Conservation (phyloP, 2,329 filamentous ascomycete genomes). For the Ciborinia camelliae region DNA sequence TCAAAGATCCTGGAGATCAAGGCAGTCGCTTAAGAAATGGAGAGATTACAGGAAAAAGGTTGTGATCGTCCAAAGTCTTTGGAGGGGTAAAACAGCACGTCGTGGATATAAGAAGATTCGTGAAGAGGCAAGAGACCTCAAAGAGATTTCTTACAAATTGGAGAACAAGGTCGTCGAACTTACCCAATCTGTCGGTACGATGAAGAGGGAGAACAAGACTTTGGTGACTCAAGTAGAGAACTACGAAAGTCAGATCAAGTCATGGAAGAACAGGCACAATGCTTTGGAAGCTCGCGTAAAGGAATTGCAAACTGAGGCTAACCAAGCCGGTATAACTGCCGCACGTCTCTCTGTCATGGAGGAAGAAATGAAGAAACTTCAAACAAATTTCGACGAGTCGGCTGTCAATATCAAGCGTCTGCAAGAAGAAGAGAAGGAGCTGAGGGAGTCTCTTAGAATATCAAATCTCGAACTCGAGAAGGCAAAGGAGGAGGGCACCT, state of each 20-base stretch:
- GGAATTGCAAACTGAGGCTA: slow-evolving; percentile 93
- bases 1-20: slow-evolving; percentile 83
- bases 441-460: slow-evolving; percentile 76
- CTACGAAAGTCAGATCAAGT: slow-evolving; percentile 94
- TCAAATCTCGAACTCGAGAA: slow-evolving; percentile 79
- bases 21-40: slow-evolving; percentile 76
- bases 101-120: slow-evolving; percentile 84
- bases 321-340: slow-evolving; percentile 93
- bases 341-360: slow-evolving; percentile 89
- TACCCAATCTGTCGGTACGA: slow-evolving; percentile 85
- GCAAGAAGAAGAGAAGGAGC: slow-evolving; percentile 86
- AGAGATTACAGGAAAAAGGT: slow-evolving; percentile 86
- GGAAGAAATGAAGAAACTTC: slow-evolving; percentile 89
- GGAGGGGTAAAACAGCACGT: slow-evolving; percentile 80
- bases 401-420: slow-evolving; percentile 86
- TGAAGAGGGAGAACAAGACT: slow-evolving; percentile 93
- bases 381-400: slow-evolving; percentile 86
- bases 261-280: slow-evolving; percentile 90
- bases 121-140: slow-evolving; percentile 95
- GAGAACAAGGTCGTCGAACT: slow-evolving; percentile 99
- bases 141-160: slow-evolving; percentile 98
- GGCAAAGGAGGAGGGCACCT: slow-evolving; percentile 69
- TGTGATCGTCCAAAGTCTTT: slow-evolving; percentile 85
- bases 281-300: slow-evolving; percentile 85
- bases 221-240: slow-evolving; percentile 86